phyloP scores from a whole-genome alignment of 495 filamentous ascomycete species.

The Aspergillus bertholletiae region DNA sequence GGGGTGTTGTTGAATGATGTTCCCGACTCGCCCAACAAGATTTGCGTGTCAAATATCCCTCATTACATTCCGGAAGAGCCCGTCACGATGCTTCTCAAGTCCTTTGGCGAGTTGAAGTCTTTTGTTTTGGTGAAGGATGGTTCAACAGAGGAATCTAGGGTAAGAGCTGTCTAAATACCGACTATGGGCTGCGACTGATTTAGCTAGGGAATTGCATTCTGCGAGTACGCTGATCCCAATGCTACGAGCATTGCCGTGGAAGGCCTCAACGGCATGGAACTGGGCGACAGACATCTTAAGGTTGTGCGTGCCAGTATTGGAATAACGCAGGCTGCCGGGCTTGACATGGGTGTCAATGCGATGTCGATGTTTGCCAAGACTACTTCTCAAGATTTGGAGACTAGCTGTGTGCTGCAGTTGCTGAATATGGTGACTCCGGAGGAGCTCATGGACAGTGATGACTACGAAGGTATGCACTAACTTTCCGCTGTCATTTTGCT shows the following conservation, averaged over 20 bases:
- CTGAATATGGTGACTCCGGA: slow-evolving; percentile 98
- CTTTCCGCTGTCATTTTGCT: not conserved
- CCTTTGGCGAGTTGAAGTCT: slow-evolving; percentile 90
- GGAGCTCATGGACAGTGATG: slow-evolving; percentile 88
- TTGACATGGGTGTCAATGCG: slow-evolving; percentile 95
- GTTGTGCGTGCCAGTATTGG: slow-evolving; percentile 88
- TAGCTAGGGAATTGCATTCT: slow-evolving; percentile 87
- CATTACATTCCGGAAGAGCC: slow-evolving; percentile 84
- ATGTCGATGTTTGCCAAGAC: slow-evolving; percentile 99
- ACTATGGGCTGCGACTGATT: slow-evolving; percentile 15
- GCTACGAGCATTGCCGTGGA: slow-evolving; percentile 84
- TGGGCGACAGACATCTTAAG: slow-evolving; percentile 81
- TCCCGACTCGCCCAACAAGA: slow-evolving; percentile 90
- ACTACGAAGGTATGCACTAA: slow-evolving; percentile 72
- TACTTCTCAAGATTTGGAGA: slow-evolving; percentile 70
- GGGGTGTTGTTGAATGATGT: slow-evolving; percentile 77
- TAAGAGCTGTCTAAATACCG: slow-evolving; percentile 45
- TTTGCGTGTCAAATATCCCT: slow-evolving; percentile 86
- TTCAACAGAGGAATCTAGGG: slow-evolving; percentile 80
- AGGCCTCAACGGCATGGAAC: slow-evolving; percentile 85
- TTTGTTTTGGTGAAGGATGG: slow-evolving; percentile 89
- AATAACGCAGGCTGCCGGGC: slow-evolving; percentile 79
- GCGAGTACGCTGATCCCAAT: slow-evolving; percentile 80
- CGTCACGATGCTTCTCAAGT: slow-evolving; percentile 80
- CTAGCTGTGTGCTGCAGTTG: slow-evolving; percentile 79